These are phyloP conservation scores for Skeletonema potamos DNA, from an alignment of 108 stramenopile genomes.

Conservation along the genomic window DNA sequence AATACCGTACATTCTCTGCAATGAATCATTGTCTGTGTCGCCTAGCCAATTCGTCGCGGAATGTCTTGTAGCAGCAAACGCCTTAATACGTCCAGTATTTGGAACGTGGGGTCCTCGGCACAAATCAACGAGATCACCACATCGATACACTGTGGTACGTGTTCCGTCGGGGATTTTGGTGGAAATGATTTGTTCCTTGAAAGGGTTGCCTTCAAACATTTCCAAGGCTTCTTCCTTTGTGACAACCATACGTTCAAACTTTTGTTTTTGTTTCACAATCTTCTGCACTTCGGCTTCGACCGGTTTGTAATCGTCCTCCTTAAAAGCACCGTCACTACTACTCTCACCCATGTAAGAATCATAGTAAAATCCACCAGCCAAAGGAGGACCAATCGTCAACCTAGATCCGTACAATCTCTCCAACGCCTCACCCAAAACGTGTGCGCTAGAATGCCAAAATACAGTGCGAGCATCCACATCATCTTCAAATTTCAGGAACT, in stretches of 20 bases:
- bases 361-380: slow-evolving; percentile 97
- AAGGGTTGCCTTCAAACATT: slow-evolving; percentile 96
- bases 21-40: slow-evolving; percentile 94
- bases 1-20: slow-evolving; percentile 98
- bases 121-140: slow-evolving; percentile 97
- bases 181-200: slow-evolving; percentile 93
- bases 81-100: slow-evolving; percentile 93
- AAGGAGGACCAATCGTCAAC: slow-evolving; percentile 96
- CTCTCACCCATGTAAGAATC: slow-evolving; percentile 97
- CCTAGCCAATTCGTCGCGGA: slow-evolving; percentile 98
- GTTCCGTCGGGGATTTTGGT: slow-evolving; percentile 96
- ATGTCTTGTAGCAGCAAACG: slow-evolving; percentile 90
- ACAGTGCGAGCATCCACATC: slow-evolving; percentile 91
- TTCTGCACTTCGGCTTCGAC: slow-evolving; percentile 84
- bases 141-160: slow-evolving; percentile 96
- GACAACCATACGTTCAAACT: slow-evolving; percentile 97
- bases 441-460: slow-evolving; percentile 99
- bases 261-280: slow-evolving; percentile 94
- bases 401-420: slow-evolving; percentile 93
- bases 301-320: slow-evolving; percentile 88
- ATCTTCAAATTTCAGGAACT: slow-evolving; percentile 90
- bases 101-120: slow-evolving; percentile 98
- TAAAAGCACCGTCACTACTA: slow-evolving; percentile 56
- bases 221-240: slow-evolving; percentile 98
- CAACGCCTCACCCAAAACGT: slow-evolving; percentile 96